Conservation (phyloP, 495 filamentous ascomycete genomes). For the Acidiella bohemica region DNA sequence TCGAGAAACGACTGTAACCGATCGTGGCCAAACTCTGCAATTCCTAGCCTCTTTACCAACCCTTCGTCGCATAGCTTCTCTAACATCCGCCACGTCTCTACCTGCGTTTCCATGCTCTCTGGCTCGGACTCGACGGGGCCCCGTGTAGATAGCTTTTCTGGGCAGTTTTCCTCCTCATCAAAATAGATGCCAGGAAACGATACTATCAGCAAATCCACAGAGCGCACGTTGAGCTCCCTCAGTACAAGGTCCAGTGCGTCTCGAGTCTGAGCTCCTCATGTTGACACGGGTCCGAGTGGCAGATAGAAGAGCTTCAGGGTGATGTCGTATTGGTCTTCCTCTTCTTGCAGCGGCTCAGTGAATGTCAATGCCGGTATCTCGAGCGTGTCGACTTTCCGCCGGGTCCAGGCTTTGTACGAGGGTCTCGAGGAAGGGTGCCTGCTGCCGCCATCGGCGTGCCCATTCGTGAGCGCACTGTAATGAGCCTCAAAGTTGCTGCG, state of each 20-base stretch:
- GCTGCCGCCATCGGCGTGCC: background rate
- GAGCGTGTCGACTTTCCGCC: slow-evolving; percentile 40
- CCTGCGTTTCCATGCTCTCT: slow-evolving; percentile 51
- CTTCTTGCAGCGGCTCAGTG: slow-evolving; percentile 57
- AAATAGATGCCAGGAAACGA: slow-evolving; percentile 90
- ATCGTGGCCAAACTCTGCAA: slow-evolving; percentile 82
- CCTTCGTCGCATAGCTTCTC: slow-evolving; percentile 62
- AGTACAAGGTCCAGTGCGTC: slow-evolving; percentile 69
- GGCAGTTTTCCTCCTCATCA: slow-evolving; percentile 62
- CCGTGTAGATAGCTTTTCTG: slow-evolving; percentile 30
- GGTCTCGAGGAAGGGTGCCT: slow-evolving; percentile 19
- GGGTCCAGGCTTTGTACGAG: slow-evolving; percentile 47
- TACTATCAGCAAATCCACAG: slow-evolving; percentile 79
- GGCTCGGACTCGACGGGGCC: slow-evolving; percentile 32
- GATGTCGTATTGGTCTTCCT: slow-evolving; percentile 73
- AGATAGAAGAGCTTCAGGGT: slow-evolving; percentile 90
- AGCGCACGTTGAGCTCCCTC: slow-evolving; percentile 57
- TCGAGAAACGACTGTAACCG: slow-evolving; percentile 55
- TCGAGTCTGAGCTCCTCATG: slow-evolving; percentile 50
- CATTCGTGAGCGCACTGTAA: slow-evolving; percentile 5
- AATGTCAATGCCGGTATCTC: slow-evolving; percentile 71
- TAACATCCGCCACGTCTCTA: slow-evolving; percentile 54
- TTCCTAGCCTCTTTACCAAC: slow-evolving; percentile 57
- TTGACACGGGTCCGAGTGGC: slow-evolving; percentile 42
- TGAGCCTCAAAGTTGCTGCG: slow-evolving; percentile 58